A percentile compares a stretch with the other conserved stretches of the same genome.
phyloP scores from a whole-genome alignment of 257 asterid genomes.

The Petrea volubilis region DNA sequence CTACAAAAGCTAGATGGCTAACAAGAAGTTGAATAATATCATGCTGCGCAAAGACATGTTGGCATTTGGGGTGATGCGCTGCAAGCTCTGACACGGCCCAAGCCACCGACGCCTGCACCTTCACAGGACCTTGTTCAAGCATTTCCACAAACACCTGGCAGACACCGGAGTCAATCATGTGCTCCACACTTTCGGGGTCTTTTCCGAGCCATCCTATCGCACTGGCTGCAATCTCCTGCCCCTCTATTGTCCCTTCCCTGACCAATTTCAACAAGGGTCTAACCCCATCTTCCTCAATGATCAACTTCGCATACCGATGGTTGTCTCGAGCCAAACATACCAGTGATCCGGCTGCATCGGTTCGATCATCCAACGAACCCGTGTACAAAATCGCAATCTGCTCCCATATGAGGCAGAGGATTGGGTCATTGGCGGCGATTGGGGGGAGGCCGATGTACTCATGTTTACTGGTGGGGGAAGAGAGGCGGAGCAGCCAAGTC shows the following conservation, averaged over 20 bases:
- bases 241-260: slow-evolving; percentile 65
- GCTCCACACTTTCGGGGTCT: slow-evolving; percentile 69
- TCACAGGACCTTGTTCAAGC: slow-evolving; percentile 67
- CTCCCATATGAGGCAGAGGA: slow-evolving; percentile 71
- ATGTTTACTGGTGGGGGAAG: slow-evolving; percentile 59
- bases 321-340: slow-evolving; percentile 67
- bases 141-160: slow-evolving; percentile 61
- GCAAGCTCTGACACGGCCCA: slow-evolving; percentile 75
- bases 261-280: slow-evolving; percentile 60
- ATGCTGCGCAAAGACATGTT: slow-evolving; percentile 64
- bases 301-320: slow-evolving; percentile 61
- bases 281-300: slow-evolving; percentile 75
- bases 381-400: slow-evolving; percentile 66
- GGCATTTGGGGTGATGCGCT: slow-evolving; percentile 57
- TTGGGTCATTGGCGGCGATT: slow-evolving; percentile 73
- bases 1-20: slow-evolving; percentile 65
- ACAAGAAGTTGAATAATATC: slow-evolving; percentile 58
- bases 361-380: slow-evolving; percentile 53
- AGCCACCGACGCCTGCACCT: slow-evolving; percentile 69
- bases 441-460: slow-evolving; percentile 75
- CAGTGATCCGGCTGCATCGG: slow-evolving; percentile 64
- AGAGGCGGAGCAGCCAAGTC: slow-evolving; percentile 75
- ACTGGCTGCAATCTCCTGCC: slow-evolving; percentile 71
- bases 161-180: slow-evolving; percentile 64
- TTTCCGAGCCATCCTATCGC: slow-evolving; percentile 68